These are phyloP conservation scores for Metschnikowia corniflorae DNA, from an alignment of 805 yeast species.

Conservation along the genomic window DNA sequence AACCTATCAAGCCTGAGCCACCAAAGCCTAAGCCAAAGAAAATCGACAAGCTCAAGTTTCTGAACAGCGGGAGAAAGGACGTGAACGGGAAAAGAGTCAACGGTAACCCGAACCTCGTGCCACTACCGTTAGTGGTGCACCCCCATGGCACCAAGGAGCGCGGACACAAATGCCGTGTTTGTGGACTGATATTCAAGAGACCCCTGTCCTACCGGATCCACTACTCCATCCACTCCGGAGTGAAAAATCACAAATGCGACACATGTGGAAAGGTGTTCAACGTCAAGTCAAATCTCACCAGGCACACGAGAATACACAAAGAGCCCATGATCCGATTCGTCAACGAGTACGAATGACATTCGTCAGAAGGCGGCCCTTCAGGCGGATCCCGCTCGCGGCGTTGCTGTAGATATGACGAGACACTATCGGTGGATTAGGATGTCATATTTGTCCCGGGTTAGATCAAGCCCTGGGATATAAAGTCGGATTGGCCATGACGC, in stretches of 20 bases:
- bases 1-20: too few relatives aligned
- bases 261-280: conserved; percentile 68
- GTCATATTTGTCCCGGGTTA: too few relatives aligned
- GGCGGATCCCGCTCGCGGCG: too few relatives aligned
- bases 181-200: conserved; percentile 75
- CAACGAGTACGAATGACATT: too few relatives aligned
- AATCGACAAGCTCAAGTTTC: neutral
- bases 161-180: conserved; percentile 40
- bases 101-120: neutral
- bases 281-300: conserved; percentile 75
- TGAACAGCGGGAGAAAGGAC: neutral
- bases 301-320: conserved; percentile 69
- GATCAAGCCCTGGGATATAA: too few relatives aligned
- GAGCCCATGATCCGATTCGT: too few relatives aligned
- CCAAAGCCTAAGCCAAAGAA: too few relatives aligned
- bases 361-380: too few relatives aligned
- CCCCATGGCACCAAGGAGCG: conserved; percentile 1
- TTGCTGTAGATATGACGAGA: too few relatives aligned
- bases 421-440: too few relatives aligned
- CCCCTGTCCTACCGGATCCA: conserved; percentile 83
- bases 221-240: conserved; percentile 61
- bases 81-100: neutral
- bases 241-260: conserved; percentile 31
- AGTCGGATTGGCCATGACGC: too few relatives aligned
- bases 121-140: neutral